A percentile compares a stretch with the other conserved stretches of the same genome.
phyloP scores from a whole-genome alignment of 371 early-diverging fungal species.

The Mortierella sp. region DNA sequence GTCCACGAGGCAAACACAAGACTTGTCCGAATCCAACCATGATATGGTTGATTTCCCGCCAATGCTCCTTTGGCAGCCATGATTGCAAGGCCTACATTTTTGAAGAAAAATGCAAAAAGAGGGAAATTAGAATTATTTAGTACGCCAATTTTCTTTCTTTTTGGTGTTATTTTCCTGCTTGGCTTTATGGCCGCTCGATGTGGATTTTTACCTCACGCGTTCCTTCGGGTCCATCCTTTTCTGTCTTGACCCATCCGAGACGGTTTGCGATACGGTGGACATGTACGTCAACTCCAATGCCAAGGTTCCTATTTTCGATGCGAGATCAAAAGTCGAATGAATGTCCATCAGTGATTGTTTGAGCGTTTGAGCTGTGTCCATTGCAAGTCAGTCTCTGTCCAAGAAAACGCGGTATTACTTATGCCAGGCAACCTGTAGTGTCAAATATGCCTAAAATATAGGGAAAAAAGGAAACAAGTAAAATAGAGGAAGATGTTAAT shows the following conservation, averaged over 20 bases:
- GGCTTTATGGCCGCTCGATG: neutral
- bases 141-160: neutral
- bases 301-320: conserved; percentile 74
- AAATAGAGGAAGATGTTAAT: neutral
- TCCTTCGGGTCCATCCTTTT: conserved; percentile 82
- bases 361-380: neutral
- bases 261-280: conserved; percentile 97
- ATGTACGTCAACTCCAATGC: conserved; percentile 99
- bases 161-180: too few species aligned
- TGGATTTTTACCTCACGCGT: conserved; percentile 74
- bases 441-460: conserved; percentile 76
- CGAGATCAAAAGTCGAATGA: neutral
- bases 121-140: neutral
- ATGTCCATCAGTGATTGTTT: neutral
- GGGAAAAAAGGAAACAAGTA: neutral
- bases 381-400: neutral
- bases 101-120: conserved; percentile 4
- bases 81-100: conserved; percentile 74
- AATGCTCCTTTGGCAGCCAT: conserved; percentile 91
- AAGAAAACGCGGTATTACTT: conserved; percentile 60
- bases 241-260: conserved; percentile 89
- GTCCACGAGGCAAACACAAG: conserved; percentile 85
- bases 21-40: conserved; percentile 98
- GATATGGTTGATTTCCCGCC: conserved; percentile 92
- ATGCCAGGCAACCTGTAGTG: conserved; percentile 92